Conservation (phyloP, 192 early-diverging fungal species). For the Gorgonomyces haynaldii region DNA sequence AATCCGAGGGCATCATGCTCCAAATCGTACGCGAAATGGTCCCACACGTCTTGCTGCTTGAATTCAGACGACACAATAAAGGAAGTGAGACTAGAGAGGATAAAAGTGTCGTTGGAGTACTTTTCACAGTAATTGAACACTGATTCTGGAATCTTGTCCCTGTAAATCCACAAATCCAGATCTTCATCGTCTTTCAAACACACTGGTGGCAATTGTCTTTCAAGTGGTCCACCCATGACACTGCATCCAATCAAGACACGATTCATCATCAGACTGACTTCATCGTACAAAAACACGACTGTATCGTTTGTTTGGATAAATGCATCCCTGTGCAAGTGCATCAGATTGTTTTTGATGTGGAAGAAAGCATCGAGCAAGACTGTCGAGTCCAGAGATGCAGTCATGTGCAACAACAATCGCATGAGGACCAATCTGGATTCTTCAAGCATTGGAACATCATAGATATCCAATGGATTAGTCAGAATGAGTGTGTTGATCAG, state of each 20-base stretch:
- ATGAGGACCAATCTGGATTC: constrained; percentile 29
- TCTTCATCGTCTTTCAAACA: constrained; percentile 5
- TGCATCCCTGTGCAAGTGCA: constrained; percentile 17
- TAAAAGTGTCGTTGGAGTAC: no score
- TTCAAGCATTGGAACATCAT: constrained; percentile 14
- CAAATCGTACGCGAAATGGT: not conserved
- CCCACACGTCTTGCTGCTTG: not conserved
- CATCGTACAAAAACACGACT: constrained; percentile 25
- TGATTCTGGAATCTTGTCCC: not conserved
- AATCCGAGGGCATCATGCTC: not conserved
- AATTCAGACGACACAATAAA: not conserved
- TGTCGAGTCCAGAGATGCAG: constrained; percentile 30
- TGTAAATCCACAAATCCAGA: constrained; percentile 8
- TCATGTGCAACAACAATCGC: constrained; percentile 22
- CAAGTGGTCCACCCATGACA: constrained; percentile 27
- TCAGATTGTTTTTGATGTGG: constrained; percentile 20
- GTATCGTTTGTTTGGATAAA: not conserved
- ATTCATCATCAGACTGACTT: constrained; percentile 26
- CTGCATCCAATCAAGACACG: constrained; percentile 24
- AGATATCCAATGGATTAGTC: not conserved
- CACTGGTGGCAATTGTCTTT: constrained; percentile 24
- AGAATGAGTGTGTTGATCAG: constrained; percentile 13
- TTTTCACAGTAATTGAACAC: not conserved
- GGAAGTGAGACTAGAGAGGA: not conserved
- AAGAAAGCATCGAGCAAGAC: constrained; percentile 28